A percentile compares a stretch with the other conserved stretches of the same genome.
These are phyloP conservation scores for Combretum micranthum DNA, from an alignment of 345 rosid species.

Conservation along the genomic window DNA sequence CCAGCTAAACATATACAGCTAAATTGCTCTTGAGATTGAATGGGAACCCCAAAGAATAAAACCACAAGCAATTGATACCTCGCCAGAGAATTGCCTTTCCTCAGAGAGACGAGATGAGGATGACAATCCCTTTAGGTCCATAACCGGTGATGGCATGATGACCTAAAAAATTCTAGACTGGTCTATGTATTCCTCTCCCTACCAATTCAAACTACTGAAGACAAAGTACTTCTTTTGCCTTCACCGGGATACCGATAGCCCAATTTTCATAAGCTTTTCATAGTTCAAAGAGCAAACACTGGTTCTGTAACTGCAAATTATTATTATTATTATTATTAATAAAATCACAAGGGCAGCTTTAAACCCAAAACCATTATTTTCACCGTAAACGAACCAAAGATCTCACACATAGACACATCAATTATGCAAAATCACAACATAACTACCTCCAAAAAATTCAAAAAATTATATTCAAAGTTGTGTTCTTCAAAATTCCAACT, in stretches of 20 bases:
- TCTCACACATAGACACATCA: background rate
- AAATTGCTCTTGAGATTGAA: background rate
- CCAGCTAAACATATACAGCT: too few relatives aligned
- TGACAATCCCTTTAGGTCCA: conserved; percentile 26
- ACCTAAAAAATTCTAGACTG: background rate
- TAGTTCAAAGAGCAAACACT: background rate
- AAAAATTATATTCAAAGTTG: background rate
- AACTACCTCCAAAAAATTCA: background rate
- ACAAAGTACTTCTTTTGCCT: background rate
- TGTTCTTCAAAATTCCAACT: background rate
- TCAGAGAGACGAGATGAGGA: conserved; percentile 26
- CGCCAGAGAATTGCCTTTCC: conserved; percentile 20
- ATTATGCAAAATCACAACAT: background rate
- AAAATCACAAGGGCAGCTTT: background rate
- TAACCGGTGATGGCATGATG: conserved; percentile 29
- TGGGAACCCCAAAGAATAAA: background rate
- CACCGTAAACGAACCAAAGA: conserved; percentile 1
- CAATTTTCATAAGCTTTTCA: background rate
- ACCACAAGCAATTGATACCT: conserved; percentile 21
- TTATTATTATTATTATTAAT: background rate
- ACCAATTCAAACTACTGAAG: background rate
- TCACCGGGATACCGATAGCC: background rate
- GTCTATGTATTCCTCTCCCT: too few relatives aligned
- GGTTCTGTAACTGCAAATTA: background rate
- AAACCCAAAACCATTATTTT: background rate